Evolutionary conservation across 163 green algal genomes (phyloP).

Genomic region (Picocystis sp.): DNA sequence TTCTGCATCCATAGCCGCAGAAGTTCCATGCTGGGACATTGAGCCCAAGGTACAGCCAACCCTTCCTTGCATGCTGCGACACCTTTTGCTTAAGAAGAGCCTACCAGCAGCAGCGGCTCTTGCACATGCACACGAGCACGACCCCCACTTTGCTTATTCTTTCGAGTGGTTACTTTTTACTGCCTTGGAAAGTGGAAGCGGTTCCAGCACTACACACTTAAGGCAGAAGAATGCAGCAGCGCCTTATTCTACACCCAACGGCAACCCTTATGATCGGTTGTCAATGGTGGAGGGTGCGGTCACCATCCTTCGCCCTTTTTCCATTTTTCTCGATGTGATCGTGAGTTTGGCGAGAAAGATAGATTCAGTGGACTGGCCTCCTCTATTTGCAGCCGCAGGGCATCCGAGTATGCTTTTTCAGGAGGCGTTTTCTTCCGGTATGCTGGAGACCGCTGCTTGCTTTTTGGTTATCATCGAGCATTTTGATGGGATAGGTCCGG

Average conservation of each 20-base stretch:
- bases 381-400: constrained; percentile 67
- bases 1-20: not conserved
- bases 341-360: constrained; percentile 75
- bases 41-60: constrained; percentile 62
- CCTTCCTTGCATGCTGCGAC: constrained; percentile 58
- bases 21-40: constrained; percentile 37
- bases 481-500: constrained; percentile 38
- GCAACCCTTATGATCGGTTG: constrained; percentile 1
- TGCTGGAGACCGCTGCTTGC: constrained; percentile 36
- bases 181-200: constrained; percentile 45
- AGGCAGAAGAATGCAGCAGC: constrained; percentile 8
- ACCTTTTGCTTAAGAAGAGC: constrained; percentile 54
- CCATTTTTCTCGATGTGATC: constrained; percentile 45
- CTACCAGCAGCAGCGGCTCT: constrained; percentile 37
- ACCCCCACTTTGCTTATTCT: constrained; percentile 55
- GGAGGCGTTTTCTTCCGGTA: constrained; percentile 37
- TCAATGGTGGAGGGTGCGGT: constrained; percentile 24
- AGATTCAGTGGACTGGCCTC: constrained; percentile 64
- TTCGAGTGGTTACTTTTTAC: constrained; percentile 86
- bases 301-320: constrained; percentile 26
- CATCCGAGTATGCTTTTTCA: constrained; percentile 42
- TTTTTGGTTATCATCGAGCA: constrained; percentile 41
- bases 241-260: not conserved
- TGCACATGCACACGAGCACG: constrained; percentile 35
- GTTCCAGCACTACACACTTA: not conserved